These are phyloP conservation scores for Ramaria rubella DNA, from an alignment of 768 basidiomycete genomes.

Conservation along the genomic window DNA sequence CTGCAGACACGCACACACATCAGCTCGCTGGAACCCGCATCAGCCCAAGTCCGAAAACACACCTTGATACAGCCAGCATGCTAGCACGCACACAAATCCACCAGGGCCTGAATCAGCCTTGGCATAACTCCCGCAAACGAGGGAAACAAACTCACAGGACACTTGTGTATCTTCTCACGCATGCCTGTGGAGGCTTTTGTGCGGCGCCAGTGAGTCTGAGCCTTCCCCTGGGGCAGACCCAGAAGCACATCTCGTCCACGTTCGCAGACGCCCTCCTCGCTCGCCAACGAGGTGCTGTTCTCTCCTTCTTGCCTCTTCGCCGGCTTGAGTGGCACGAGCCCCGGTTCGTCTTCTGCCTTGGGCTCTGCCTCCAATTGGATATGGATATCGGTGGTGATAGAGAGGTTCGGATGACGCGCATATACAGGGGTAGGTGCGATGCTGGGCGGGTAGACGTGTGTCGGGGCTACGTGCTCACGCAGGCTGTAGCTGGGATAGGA, in stretches of 20 bases:
- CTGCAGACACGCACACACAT: no score
- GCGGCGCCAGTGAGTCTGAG: neutral
- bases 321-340: conserved; percentile 1
- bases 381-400: conserved; percentile 4
- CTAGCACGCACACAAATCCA: no score
- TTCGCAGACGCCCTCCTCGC: neutral
- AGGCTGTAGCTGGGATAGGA: neutral
- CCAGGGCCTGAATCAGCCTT: no score
- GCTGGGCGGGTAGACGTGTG: neutral
- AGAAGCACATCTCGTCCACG: neutral
- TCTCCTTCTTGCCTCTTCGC: conserved; percentile 1
- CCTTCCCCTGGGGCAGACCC: neutral
- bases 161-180: conserved; percentile 42
- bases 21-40: neutral
- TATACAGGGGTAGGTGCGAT: conserved; percentile 6
- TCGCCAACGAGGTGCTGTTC: neutral
- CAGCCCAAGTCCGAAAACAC: conserved; percentile 22
- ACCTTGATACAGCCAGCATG: no score
- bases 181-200: conserved; percentile 9
- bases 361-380: neutral
- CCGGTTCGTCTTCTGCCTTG: no score
- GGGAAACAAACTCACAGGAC: no score
- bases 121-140: no score
- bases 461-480: neutral
- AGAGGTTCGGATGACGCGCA: conserved; percentile 4